A percentile compares a stretch with the other conserved stretches of the same genome.
These are phyloP conservation scores for Elsinoe perseae DNA, from an alignment of 2,329 filamentous ascomycete species.

Conservation along the genomic window DNA sequence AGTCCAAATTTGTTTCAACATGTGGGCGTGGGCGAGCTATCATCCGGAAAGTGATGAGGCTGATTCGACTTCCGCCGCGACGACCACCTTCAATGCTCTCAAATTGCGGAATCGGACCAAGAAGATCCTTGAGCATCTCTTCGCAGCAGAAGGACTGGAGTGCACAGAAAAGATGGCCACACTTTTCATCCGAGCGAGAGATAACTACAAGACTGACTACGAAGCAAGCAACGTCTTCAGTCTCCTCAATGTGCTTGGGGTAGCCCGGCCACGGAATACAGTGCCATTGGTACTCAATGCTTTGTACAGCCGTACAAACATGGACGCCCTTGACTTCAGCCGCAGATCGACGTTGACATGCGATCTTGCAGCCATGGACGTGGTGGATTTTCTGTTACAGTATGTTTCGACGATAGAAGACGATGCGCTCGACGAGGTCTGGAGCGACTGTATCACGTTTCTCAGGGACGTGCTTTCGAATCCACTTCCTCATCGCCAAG, in stretches of 20 bases:
- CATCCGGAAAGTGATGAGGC: slow-evolving; percentile 49
- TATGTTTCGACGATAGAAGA: slow-evolving; percentile 88
- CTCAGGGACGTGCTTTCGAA: slow-evolving; percentile 83
- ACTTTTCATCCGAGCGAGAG: slow-evolving; percentile 59
- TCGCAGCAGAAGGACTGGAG: slow-evolving; percentile 84
- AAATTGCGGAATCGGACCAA: slow-evolving; percentile 85
- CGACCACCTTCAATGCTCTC: slow-evolving; percentile 87
- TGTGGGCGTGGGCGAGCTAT: slow-evolving; percentile 87
- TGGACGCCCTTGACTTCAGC: slow-evolving; percentile 64
- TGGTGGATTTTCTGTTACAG: slow-evolving; percentile 82
- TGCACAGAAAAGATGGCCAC: slow-evolving; percentile 86
- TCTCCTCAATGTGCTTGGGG: slow-evolving; percentile 82
- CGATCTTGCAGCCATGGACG: slow-evolving; percentile 70
- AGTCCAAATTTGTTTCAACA: slow-evolving; percentile 80
- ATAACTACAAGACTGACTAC: slow-evolving; percentile 36
- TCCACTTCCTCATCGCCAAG: slow-evolving; percentile 89
- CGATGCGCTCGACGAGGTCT: slow-evolving; percentile 97
- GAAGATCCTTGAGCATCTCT: slow-evolving; percentile 83
- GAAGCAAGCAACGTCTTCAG: slow-evolving; percentile 64
- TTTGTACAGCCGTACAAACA: slow-evolving; percentile 89
- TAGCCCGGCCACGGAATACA: slow-evolving; percentile 80
- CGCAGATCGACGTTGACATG: slow-evolving; percentile 85
- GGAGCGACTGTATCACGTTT: slow-evolving; percentile 88
- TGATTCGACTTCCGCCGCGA: slow-evolving; percentile 57
- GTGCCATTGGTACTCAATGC: slow-evolving; percentile 93